Conservation (phyloP, 2,329 filamentous ascomycete genomes). For the Dendryphion nanum region DNA sequence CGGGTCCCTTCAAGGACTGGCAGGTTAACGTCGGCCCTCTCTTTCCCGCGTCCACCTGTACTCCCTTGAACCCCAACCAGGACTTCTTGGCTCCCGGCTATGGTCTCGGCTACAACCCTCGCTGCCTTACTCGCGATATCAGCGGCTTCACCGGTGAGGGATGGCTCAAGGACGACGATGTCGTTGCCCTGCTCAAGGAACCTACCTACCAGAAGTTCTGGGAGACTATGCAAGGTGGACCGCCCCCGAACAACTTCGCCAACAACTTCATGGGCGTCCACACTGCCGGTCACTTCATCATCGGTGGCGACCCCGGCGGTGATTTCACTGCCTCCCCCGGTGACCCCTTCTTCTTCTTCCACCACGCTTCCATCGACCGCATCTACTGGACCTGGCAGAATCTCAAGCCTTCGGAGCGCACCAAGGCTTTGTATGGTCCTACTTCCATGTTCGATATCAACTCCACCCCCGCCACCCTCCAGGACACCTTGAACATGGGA, state of each 20-base stretch:
- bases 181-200: too few relatives aligned
- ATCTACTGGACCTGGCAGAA: slow-evolving; percentile 50
- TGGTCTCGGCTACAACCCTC: slow-evolving; percentile 36
- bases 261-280: slow-evolving; percentile 30
- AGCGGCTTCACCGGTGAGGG: too few relatives aligned
- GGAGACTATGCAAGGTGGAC: slow-evolving; percentile 30
- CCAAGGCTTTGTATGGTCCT: slow-evolving; percentile 42
- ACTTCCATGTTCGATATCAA: slow-evolving; percentile 46
- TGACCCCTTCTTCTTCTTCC: slow-evolving; percentile 46
- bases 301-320: slow-evolving; percentile 19
- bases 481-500: slow-evolving; percentile 43
- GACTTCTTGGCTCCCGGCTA: slow-evolving; percentile 4
- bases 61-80: too few relatives aligned
- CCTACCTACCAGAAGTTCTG: slow-evolving; percentile 31
- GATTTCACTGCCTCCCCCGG: slow-evolving; percentile 26
- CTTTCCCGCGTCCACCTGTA: slow-evolving; percentile 16
- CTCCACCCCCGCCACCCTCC: slow-evolving; percentile 45
- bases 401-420: slow-evolving; percentile 9
- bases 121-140: too few relatives aligned
- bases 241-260: slow-evolving; percentile 20
- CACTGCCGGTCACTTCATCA: slow-evolving; percentile 26
- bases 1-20: slow-evolving; percentile 50
- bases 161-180: slow-evolving; percentile 17
- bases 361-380: slow-evolving; percentile 47
- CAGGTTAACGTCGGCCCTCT: slow-evolving; percentile 32